Evolutionary conservation across 1,284 basidiomycete species (phyloP), one percentile per base, ranked within the genome.

Genomic region (Pseudozyma hubeiensis): DNA sequence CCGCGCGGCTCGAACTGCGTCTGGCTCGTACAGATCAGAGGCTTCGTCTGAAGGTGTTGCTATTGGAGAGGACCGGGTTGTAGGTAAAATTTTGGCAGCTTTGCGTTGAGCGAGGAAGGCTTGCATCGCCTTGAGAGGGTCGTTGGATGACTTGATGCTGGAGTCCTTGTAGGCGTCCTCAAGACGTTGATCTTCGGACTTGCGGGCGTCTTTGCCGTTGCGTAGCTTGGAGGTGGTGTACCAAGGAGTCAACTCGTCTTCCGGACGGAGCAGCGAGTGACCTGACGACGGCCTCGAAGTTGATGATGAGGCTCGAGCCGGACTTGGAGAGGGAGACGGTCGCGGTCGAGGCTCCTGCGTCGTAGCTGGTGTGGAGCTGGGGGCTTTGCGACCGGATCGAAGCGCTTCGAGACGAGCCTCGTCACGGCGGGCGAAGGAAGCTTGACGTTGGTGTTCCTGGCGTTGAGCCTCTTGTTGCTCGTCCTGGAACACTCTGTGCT

Each of bases 181-280:
- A 19, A 76, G 67, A 10, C 50, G 57, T 40, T 82, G 72, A 14
- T 82, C 75, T 7, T 66, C 56, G 4, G 70, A 59, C 55, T 75
- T 81, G 9, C 60, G 56, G 24, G 57, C 34, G 29, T 81, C 76
- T 40, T 63, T 40, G 16, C 76, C 79, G 56, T 67, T 74, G 35
- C 64, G 50, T 16, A 80, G 58, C 10, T 77, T 57, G 2, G 56
- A 19, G 11, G 24, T 61, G 13, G 60, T 58, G 39, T 81, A 83
- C 81, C 81, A 83, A 1, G 81, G 78, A 4, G 72, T 55, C 9
- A 80, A 61, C 52, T 83, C 80, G 56, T 64, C 61, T 19, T 60
- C 45, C 3, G 53, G 69, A 11, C 59, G 53, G 14, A 53, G 60
- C n/a, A 66, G 60, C 9, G 65, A 33, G 45, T 62, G 54, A 10